These are phyloP conservation scores for Cryphonectria parasitica DNA, from an alignment of 2,329 filamentous ascomycete genomes.

Conservation along the genomic window DNA sequence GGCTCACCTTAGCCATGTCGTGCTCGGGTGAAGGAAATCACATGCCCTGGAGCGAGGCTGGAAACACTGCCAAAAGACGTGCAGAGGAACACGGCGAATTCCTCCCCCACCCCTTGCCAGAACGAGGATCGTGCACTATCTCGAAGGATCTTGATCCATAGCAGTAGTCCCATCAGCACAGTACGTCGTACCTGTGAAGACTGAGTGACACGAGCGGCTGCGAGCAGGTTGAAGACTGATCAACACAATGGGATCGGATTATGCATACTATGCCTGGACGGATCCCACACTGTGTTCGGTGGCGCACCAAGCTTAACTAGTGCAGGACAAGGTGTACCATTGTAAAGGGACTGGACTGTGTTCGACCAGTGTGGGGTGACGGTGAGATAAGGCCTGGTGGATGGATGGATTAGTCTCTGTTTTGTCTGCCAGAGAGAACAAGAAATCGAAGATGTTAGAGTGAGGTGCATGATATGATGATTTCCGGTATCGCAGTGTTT, in stretches of 20 bases:
- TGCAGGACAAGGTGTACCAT: not conserved
- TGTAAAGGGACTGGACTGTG: not conserved
- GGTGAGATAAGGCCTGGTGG: not conserved
- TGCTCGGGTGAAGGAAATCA: not conserved
- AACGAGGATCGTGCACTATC: not conserved
- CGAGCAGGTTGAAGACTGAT: not conserved
- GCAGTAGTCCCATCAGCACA: not conserved
- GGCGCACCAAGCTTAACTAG: not conserved
- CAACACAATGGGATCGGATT: not conserved
- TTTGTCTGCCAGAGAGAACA: not conserved
- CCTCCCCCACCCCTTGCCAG: not conserved
- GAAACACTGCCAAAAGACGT: not conserved
- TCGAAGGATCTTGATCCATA: not conserved
- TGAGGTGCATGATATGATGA: slow-evolving; percentile 1
- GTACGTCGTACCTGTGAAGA: not conserved
- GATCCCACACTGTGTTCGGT: not conserved
- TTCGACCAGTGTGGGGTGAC: not conserved
- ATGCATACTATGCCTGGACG: not conserved
- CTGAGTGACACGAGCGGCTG: not conserved
- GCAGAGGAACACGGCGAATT: not conserved
- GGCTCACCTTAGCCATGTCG: not conserved
- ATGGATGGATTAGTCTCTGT: not conserved
- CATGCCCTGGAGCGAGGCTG: not conserved
- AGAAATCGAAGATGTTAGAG: not conserved
- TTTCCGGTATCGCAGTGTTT: slow-evolving; percentile 8